Base-by-base conservation (phyloP, 768 basidiomycete genomes). In the Cystobasidium tubakii region DNA sequence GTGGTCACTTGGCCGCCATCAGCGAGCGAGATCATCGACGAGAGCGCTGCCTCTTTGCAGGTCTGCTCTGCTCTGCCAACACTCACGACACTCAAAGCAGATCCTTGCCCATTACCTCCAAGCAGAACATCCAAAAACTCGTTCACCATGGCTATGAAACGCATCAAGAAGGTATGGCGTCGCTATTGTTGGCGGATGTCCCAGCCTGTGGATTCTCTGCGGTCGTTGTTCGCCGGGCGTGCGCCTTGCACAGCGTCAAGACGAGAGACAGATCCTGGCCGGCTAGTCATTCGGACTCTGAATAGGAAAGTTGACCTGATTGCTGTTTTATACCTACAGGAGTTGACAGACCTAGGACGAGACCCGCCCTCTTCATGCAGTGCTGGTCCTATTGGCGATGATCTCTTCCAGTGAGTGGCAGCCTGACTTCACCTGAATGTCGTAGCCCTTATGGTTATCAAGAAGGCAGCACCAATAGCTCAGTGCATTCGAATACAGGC, bases 361-460 rank as follows among this genome's bases (percentile, higher is more conserved):
- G 96, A 99, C 85, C 96, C 96, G 82, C 96, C 96, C 78, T 93
- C 94, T 67, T 98, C 96, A 73, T 99, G 96, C 89, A 94, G 92
- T 79, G 96, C 96, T 79, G 96, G 96, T 66, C 96, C 96, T 54
- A 92, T 90, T 75, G 92, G 92, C 66, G 94, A 98, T 81, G 94
- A 97, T 84, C 89, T 98, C 88, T 99, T 97, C 86, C 88, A 92
- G 82, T 97, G 94, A 31, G 69, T 42, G 6, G 36, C 3, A 46
- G 31, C 31, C 21, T 57, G 7, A 7, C 21, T 9, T 50, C 15
- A n/a, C n/a, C n/a, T n/a, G n/a, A n/a, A n/a, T n/a, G 42, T 19
- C 25, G 4, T 4, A 43, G 12, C 15, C 36, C 15, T 63, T 12
- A 63, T 6, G 62, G 21, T 63, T n/a, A 3, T 23, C 12, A 15